phyloP scores from a whole-genome alignment of 2,329 filamentous ascomycete species.

The Monosporascus sp. region DNA sequence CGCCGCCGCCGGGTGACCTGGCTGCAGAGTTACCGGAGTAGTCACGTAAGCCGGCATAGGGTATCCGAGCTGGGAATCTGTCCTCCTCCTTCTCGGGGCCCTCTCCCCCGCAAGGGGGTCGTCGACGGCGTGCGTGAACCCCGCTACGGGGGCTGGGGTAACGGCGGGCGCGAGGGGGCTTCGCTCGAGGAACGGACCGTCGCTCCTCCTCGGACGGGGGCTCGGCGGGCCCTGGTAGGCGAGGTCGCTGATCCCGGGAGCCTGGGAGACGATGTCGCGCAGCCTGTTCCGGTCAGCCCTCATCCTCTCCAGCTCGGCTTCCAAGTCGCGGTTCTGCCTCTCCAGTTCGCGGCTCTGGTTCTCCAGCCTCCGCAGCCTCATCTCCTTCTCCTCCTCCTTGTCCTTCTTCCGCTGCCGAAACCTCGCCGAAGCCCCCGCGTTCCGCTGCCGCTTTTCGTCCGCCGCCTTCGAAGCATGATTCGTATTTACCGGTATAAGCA shows the following conservation, averaged over 20 bases:
- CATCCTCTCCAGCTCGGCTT: conserved; percentile 68
- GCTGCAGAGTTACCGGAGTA: conserved; percentile 32
- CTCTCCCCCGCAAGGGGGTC: conserved; percentile 41
- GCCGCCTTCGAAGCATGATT: conserved; percentile 77
- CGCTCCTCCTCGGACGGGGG: conserved; percentile 34
- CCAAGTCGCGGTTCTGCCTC: conserved; percentile 44
- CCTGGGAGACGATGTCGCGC: conserved; percentile 57
- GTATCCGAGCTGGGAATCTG: conserved; percentile 41
- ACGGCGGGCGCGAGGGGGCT: conserved; percentile 28
- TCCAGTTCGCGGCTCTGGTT: conserved; percentile 61
- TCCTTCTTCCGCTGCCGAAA: conserved; percentile 80
- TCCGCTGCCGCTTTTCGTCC: conserved; percentile 79
- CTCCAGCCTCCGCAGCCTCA: conserved; percentile 64
- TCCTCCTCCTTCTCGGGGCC: conserved; percentile 40
- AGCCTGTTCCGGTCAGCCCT: conserved; percentile 67
- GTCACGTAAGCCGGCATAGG: conserved; percentile 34
- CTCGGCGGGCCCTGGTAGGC: conserved; percentile 48
- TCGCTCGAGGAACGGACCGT: conserved; percentile 31
- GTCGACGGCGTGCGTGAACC: conserved; percentile 22
- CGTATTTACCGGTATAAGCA: conserved; percentile 67
- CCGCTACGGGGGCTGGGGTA: conserved; percentile 15
- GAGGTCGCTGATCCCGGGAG: conserved; percentile 49
- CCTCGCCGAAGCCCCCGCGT: conserved; percentile 78
- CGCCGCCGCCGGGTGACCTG: conserved; percentile 32
- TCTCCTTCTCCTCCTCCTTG: conserved; percentile 67